Evolutionary conservation across 176 grass and related monocot genomes (phyloP), one percentile per base, ranked within the genome.

Genomic region (Aegilops longissima): DNA sequence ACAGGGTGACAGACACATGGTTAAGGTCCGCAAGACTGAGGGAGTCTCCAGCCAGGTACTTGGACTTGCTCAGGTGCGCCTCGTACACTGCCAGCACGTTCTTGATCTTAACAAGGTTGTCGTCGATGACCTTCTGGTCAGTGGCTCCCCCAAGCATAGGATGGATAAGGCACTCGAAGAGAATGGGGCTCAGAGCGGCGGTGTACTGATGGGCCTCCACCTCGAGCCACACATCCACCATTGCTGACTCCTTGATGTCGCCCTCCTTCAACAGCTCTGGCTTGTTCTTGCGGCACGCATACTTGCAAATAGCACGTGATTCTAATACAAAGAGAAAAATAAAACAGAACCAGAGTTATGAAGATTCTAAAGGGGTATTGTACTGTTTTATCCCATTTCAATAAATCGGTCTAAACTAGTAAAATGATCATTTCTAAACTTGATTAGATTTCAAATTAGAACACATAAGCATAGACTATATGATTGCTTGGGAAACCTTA

Each of bases 31-130:
- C 93, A 3, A 92, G 63, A 52, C 90, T 95, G 77, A 92, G 13
- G 86, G 61, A 95, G 77, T 92, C 93, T 66, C 93, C 93, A 77
- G 90, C 90, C 6, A 95, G 72, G 86, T 90, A 95, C 88, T 95
- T 90, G 58, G 0, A 68, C 59, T 90, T 89, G 18, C 76, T 73
- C 34, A 95, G 83, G 21, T 65, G 90, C 0, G 80, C 83, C 83
- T 95, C 93, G 11, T 95, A 95, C 66, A 95, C 88, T 11, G 79
- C 83, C 10, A 95, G 66, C 71, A 92, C 86, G 56, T 74, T 92
- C 83, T 84, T 83, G 27, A 95, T 47, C 81, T 90, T 95, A 39
- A 69, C 90, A 59, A 89, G 12, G 83, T 72, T 82, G 6, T 61
- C 90, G 2, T 84, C 86, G 0, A 95, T 86, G 42, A 87, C 80